Evolutionary conservation across 768 basidiomycete genomes (phyloP).

Genomic region (Pleurotus cornucopiae): DNA sequence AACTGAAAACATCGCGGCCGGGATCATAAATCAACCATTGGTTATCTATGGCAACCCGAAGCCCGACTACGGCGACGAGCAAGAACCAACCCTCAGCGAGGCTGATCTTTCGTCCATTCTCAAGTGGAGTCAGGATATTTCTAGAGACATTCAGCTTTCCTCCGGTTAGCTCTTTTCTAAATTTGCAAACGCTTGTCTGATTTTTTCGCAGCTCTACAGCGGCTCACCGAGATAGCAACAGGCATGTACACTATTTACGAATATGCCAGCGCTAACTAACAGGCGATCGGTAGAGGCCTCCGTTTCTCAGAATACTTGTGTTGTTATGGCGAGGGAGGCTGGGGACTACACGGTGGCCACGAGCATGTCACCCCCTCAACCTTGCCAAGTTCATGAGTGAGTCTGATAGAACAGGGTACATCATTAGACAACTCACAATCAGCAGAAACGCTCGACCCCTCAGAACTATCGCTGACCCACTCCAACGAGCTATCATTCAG

Average conservation of each 20-base stretch:
- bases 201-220: conserved; percentile 45
- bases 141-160: conserved; percentile 65
- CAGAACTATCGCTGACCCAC: conserved; percentile 52
- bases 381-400: conserved; percentile 67
- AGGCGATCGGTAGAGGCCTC: conserved; percentile 43
- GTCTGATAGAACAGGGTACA: conserved; percentile 16
- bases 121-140: conserved; percentile 73
- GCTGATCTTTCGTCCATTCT: conserved; percentile 64
- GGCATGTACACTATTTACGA: conserved; percentile 29
- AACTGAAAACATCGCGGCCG: conserved; percentile 39
- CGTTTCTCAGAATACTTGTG: conserved; percentile 62
- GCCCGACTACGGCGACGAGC: conserved; percentile 40
- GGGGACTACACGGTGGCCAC: conserved; percentile 72
- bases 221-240: conserved; percentile 68
- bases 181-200: background rate
- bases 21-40: conserved; percentile 19
- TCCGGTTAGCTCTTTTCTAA: conserved; percentile 36
- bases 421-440: background rate
- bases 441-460: conserved; percentile 57
- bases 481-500: conserved; percentile 65
- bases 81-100: conserved; percentile 54
- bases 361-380: conserved; percentile 54
- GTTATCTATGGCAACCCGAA: conserved; percentile 26
- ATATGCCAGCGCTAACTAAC: too few relatives aligned
- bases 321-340: conserved; percentile 64